A percentile compares a stretch with the other conserved stretches of the same genome.
phyloP scores from a whole-genome alignment of 129 eudicot genomes.

The Arctium lappa region DNA sequence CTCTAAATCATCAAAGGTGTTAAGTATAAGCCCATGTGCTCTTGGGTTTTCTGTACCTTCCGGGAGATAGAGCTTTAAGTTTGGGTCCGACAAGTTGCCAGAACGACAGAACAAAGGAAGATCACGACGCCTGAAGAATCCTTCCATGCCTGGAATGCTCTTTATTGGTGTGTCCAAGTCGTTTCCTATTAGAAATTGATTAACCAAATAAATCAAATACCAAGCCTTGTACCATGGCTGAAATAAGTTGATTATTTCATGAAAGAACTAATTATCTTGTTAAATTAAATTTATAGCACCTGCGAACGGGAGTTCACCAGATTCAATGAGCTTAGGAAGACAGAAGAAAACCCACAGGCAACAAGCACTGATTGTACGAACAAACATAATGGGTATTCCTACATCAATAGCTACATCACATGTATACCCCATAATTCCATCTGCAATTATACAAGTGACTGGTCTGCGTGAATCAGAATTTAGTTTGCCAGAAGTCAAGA shows the following conservation, averaged over 20 bases:
- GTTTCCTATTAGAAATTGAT: conserved; percentile 19
- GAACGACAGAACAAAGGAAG: conserved; percentile 51
- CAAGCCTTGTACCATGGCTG: neutral
- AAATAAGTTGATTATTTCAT: neutral
- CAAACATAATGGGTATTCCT: conserved; percentile 48
- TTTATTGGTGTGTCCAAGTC: conserved; percentile 39
- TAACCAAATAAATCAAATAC: conserved; percentile 1
- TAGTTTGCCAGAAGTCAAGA: conserved; percentile 31
- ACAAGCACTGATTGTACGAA: conserved; percentile 63
- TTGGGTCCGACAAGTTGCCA: conserved; percentile 22
- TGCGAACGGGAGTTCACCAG: conserved; percentile 58
- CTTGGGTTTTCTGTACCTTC: conserved; percentile 30
- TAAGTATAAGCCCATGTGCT: conserved; percentile 51
- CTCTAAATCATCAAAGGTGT: conserved; percentile 65
- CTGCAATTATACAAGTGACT: conserved; percentile 46
- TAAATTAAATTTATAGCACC: conserved; percentile 20
- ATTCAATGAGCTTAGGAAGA: conserved; percentile 48
- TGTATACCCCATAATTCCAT: conserved; percentile 49
- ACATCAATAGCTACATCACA: conserved; percentile 44
- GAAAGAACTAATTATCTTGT: neutral
- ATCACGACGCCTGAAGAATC: conserved; percentile 52
- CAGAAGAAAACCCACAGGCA: conserved; percentile 57
- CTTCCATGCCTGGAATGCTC: conserved; percentile 50
- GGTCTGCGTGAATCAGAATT: conserved; percentile 18
- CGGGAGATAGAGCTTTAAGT: conserved; percentile 16